Base-by-base conservation (phyloP, 73 alveolate species). In the Stentor roeselii region DNA sequence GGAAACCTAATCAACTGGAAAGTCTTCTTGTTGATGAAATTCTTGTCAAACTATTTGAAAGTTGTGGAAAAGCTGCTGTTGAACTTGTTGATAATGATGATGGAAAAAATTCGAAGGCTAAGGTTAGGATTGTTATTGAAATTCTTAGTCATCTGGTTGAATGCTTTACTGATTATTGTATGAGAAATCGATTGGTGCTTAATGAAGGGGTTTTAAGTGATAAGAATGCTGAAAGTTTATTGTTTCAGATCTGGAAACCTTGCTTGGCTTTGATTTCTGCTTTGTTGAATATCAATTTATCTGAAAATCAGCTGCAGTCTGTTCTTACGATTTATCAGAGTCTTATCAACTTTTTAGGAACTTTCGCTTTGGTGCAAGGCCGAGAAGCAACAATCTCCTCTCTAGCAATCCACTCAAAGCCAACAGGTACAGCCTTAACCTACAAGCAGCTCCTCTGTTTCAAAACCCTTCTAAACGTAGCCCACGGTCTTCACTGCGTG, bases 401-500 rank as follows among this genome's bases (percentile, higher is more conserved):
- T 27, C 41, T 67, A 21, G 21, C 80, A 41, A 75, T 76, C 41
- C 83, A 87, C 84, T 32, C 78, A 0, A 36, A 84, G 38, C 76
- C 78, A 2, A 15, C 58, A 6, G 59, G 4, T 42, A 39, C 60
- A 59, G 75, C 37, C 15, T 21, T 95, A n/a, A 84, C 93, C 78
- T 95, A 91, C 60, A 95, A 93, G 85, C 87, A 93, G 60, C 87
- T 95, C 39, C 85, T 87, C 75, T 85, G 88, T 3, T 91, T 93
- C 76, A 95, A 95, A 82, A 92, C 98, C 2, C 87, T 95, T 42
- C 87, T 95, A 39, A 95, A 95, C 83, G 88, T 95, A 39, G 94
- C 97, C 35, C 99, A 93, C 84, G 92, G 99, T 39, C 86, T 95
- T 74, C 94, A 93, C 67, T 58, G 75, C 39, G 89, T 95, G 75